Percentiles rank a stretch among this genome's conserved stretches.
phyloP scores from a whole-genome alignment of 208 protist genomes.

The Crithidia brevicula region DNA sequence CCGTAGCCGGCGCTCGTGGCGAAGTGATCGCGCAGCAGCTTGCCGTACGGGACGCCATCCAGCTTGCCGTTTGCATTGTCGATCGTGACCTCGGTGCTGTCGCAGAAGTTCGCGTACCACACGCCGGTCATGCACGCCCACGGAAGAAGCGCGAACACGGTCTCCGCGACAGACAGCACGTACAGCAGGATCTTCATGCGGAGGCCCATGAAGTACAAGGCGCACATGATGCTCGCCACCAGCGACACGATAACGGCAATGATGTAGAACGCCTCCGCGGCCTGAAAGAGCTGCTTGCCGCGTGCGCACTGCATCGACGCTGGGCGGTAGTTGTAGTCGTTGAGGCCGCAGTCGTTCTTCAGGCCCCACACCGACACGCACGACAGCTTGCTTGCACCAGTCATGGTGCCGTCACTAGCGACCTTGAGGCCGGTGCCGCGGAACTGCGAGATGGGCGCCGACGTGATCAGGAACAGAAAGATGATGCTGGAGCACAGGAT shows the following conservation, averaged over 20 bases:
- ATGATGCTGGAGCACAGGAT: slow-evolving; percentile 52
- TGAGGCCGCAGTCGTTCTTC: slow-evolving; percentile 52
- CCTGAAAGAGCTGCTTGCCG: slow-evolving; percentile 52
- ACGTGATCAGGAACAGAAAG: slow-evolving; percentile 56
- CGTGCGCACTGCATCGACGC: slow-evolving; percentile 16
- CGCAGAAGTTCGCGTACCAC: slow-evolving; percentile 42
- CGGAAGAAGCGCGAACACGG: slow-evolving; percentile 42
- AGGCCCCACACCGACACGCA: slow-evolving; percentile 61
- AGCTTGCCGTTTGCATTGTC: slow-evolving; percentile 20
- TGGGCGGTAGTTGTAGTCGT: slow-evolving; percentile 28
- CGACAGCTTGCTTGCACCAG: slow-evolving; percentile 36
- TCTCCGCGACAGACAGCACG: slow-evolving; percentile 29
- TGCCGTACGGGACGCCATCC: slow-evolving; percentile 32
- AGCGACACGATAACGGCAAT: slow-evolving; percentile 55
- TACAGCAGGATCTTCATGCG: slow-evolving; percentile 27
- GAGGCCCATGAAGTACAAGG: slow-evolving; percentile 42
- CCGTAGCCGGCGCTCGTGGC: slow-evolving; percentile 51
- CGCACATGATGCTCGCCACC: slow-evolving; percentile 25
- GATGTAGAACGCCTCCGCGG: slow-evolving; percentile 60
- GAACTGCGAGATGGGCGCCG: slow-evolving; percentile 63
- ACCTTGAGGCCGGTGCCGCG: slow-evolving; percentile 35
- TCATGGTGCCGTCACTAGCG: not conserved
- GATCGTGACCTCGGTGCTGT: slow-evolving; percentile 2
- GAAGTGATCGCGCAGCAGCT: slow-evolving; percentile 35
- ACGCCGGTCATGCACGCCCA: slow-evolving; percentile 64